Evolutionary conservation across 495 filamentous ascomycete species (phyloP).

Genomic region (Penicillium soppii): DNA sequence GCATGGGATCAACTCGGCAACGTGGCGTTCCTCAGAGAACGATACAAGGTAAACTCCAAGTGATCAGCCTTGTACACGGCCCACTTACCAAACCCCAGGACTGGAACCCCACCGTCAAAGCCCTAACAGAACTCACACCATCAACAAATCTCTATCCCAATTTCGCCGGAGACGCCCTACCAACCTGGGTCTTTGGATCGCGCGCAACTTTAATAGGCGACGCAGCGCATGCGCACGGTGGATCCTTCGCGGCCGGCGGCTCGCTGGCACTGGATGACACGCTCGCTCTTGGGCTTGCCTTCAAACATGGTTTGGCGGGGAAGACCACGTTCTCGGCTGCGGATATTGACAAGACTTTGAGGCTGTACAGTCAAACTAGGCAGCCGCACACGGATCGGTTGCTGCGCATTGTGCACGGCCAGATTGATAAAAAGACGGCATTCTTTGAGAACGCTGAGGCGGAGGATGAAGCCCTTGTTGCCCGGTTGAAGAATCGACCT

Average conservation of each 20-base stretch:
- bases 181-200: slow-evolving; percentile 41
- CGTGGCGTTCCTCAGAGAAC: slow-evolving; percentile 34
- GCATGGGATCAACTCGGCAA: slow-evolving; percentile 41
- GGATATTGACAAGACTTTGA: slow-evolving; percentile 29
- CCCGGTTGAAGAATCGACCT: slow-evolving; percentile 33
- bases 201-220: slow-evolving; percentile 46
- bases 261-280: slow-evolving; percentile 53
- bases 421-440: slow-evolving; percentile 28
- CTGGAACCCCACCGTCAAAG: slow-evolving; percentile 45
- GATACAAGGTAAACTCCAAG: slow-evolving; percentile 27
- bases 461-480: slow-evolving; percentile 38
- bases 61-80: not conserved
- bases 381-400: slow-evolving; percentile 44
- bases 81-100: slow-evolving; percentile 15
- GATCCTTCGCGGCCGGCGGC: slow-evolving; percentile 49
- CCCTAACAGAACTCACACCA: slow-evolving; percentile 41
- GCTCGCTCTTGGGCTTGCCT: slow-evolving; percentile 28
- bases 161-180: slow-evolving; percentile 35
- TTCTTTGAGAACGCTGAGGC: slow-evolving; percentile 18
- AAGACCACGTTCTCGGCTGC: slow-evolving; percentile 12
- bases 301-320: slow-evolving; percentile 17
- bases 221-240: slow-evolving; percentile 52
- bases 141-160: slow-evolving; percentile 46
- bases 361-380: slow-evolving; percentile 39
- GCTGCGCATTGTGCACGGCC: slow-evolving; percentile 36